Conservation (phyloP, 768 basidiomycete species). For the Lactarius deliciosus region DNA sequence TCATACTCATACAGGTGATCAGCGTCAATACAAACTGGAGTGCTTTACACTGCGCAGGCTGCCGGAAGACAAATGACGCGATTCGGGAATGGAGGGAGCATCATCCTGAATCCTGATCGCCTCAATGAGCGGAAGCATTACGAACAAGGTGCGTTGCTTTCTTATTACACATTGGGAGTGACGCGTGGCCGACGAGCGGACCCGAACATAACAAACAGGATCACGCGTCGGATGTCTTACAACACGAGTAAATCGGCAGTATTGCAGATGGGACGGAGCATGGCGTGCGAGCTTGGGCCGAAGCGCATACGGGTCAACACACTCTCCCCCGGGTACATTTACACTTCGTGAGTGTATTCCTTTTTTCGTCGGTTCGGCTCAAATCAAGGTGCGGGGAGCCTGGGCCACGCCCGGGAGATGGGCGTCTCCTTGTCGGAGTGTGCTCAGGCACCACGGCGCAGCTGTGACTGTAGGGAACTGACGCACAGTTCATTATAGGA, state of each 20-base stretch:
- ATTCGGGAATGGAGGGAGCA: slow-evolving; percentile 41
- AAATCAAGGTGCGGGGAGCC: background rate
- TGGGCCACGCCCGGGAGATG: background rate
- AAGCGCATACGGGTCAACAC: slow-evolving; percentile 71
- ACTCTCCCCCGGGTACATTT: slow-evolving; percentile 75
- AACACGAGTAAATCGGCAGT: slow-evolving; percentile 78
- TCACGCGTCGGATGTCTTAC: slow-evolving; percentile 75
- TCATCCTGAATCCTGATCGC: slow-evolving; percentile 45
- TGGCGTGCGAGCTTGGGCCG: slow-evolving; percentile 76
- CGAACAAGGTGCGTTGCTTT: slow-evolving; percentile 54
- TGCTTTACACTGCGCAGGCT: slow-evolving; percentile 40
- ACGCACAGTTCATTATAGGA: slow-evolving; percentile 40
- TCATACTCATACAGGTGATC: slow-evolving; percentile 47
- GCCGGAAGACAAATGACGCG: slow-evolving; percentile 40
- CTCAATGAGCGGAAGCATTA: slow-evolving; percentile 50
- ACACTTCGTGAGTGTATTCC: slow-evolving; percentile 42
- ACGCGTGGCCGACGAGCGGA: background rate
- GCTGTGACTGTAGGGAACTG: slow-evolving; percentile 3
- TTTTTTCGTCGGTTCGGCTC: background rate
- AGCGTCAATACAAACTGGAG: slow-evolving; percentile 58
- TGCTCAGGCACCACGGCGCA: slow-evolving; percentile 13
- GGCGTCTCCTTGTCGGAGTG: background rate
- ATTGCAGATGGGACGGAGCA: slow-evolving; percentile 75
- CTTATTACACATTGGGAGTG: background rate
- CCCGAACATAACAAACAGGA: slow-evolving; percentile 47